phyloP scores from a whole-genome alignment of 1,139 yeast species.

The Debaryomyces coudertii region DNA sequence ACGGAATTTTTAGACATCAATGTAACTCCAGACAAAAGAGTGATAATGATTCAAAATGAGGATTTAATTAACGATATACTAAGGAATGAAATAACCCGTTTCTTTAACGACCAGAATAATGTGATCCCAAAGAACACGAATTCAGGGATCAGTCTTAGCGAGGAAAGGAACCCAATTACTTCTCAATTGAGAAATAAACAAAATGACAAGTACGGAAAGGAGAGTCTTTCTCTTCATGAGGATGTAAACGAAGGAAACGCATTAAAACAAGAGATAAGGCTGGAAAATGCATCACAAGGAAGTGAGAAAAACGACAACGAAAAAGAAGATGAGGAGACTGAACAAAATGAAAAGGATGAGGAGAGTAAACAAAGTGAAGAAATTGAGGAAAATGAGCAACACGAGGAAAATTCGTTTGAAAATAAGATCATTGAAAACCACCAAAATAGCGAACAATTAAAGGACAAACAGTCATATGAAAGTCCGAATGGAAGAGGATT shows the following conservation, averaged over 20 bases:
- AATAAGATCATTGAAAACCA: conserved; percentile 15
- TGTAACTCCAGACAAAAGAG: conserved; percentile 88
- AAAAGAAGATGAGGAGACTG: not conserved
- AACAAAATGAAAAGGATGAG: conserved; percentile 13
- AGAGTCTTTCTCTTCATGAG: not conserved
- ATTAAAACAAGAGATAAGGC: not conserved
- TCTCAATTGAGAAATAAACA: not conserved
- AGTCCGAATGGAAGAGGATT: too few species aligned
- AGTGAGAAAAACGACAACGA: not conserved
- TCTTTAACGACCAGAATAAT: conserved; percentile 51
- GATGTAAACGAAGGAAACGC: not conserved
- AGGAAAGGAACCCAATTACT: not conserved
- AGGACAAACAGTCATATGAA: conserved; percentile 1
- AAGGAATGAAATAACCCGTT: conserved; percentile 39
- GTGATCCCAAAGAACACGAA: conserved; percentile 38
- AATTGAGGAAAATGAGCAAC: conserved; percentile 11
- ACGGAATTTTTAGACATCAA: conserved; percentile 71
- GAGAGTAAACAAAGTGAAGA: conserved; percentile 15
- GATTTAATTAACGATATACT: conserved; percentile 54
- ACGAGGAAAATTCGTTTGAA: conserved; percentile 22
- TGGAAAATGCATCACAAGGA: too few species aligned
- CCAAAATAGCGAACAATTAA: conserved; percentile 9
- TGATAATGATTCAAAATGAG: conserved; percentile 72
- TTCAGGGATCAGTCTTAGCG: conserved; percentile 3
- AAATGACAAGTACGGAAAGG: too few species aligned